Percentiles rank a stretch among this genome's conserved stretches.
phyloP scores from a whole-genome alignment of 192 early-diverging fungal genomes.

The Coemansia sp. region DNA sequence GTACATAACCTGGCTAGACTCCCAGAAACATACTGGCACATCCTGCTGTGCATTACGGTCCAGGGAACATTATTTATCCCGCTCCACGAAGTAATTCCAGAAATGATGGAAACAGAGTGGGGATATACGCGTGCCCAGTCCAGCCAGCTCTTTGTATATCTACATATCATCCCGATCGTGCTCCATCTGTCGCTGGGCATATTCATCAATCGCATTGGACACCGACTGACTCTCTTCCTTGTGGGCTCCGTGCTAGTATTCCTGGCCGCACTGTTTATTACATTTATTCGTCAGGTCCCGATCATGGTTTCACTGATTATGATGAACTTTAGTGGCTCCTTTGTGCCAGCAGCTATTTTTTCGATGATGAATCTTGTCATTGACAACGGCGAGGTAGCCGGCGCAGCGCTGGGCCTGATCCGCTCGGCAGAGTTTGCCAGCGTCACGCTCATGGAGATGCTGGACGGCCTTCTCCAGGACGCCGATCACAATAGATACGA shows the following conservation, averaged over 20 bases:
- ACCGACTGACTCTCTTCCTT: constrained; percentile 45
- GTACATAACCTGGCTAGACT: constrained; percentile 31
- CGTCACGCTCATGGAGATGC: constrained; percentile 52
- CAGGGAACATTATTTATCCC: constrained; percentile 51
- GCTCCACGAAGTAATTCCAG: constrained; percentile 46
- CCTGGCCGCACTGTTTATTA: constrained; percentile 35
- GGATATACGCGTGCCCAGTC: constrained; percentile 39
- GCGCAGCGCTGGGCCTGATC: constrained; percentile 49
- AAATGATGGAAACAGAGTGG: constrained; percentile 52
- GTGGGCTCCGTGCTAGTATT: constrained; percentile 34
- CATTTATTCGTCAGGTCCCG: constrained; percentile 32
- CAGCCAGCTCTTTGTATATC: constrained; percentile 48
- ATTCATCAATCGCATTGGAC: constrained; percentile 55
- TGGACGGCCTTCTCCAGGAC: constrained; percentile 50
- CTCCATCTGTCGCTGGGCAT: constrained; percentile 54
- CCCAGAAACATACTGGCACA: constrained; percentile 51
- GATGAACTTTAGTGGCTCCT: constrained; percentile 40
- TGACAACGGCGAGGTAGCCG: constrained; percentile 46
- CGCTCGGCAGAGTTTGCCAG: constrained; percentile 51
- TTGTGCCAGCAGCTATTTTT: constrained; percentile 45
- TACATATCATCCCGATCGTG: constrained; percentile 56
- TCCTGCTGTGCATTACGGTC: constrained; percentile 38
- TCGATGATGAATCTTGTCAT: constrained; percentile 48
- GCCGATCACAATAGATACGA: constrained; percentile 50
- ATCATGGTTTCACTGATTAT: constrained; percentile 34